These are phyloP conservation scores for Mollisiaceae sp. DNA, from an alignment of 2,329 filamentous ascomycete species.

Conservation along the genomic window DNA sequence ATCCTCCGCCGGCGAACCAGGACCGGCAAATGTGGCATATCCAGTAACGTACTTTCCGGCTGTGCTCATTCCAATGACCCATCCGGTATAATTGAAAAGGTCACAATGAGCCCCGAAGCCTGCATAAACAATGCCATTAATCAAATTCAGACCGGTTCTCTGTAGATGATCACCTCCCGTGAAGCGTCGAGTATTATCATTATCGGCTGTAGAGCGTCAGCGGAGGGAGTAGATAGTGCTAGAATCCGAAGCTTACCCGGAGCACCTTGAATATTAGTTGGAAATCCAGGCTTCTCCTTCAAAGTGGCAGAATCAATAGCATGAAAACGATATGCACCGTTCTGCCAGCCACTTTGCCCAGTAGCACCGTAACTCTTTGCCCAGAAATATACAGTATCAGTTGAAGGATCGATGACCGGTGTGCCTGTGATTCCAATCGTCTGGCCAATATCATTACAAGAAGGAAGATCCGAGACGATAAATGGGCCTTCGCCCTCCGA, in stretches of 20 bases:
- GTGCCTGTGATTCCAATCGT: constrained; percentile 28
- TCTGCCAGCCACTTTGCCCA: background rate
- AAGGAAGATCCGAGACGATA: constrained; percentile 13
- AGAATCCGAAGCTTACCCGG: background rate
- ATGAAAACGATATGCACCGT: constrained; percentile 22
- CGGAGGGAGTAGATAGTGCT: background rate
- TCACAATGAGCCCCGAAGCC: constrained; percentile 62
- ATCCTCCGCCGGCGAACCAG: background rate
- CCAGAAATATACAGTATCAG: constrained; percentile 27
- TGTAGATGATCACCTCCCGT: constrained; percentile 58
- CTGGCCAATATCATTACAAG: constrained; percentile 23
- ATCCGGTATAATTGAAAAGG: constrained; percentile 56
- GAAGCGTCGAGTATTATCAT: constrained; percentile 46
- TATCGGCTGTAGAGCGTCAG: constrained; percentile 16
- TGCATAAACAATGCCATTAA: constrained; percentile 54
- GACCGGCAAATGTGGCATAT: background rate
- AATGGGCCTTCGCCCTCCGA: constrained; percentile 50
- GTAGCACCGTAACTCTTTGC: constrained; percentile 23
- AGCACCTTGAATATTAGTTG: constrained; percentile 24
- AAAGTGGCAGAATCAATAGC: constrained; percentile 24
- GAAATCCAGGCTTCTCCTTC: constrained; percentile 18
- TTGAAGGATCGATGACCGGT: constrained; percentile 26
- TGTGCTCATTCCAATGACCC: constrained; percentile 10
- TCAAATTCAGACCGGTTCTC: constrained; percentile 52
- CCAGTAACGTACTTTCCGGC: background rate